phyloP scores from a whole-genome alignment of 345 rosid genomes.

The Arabidopsis arenosa region DNA sequence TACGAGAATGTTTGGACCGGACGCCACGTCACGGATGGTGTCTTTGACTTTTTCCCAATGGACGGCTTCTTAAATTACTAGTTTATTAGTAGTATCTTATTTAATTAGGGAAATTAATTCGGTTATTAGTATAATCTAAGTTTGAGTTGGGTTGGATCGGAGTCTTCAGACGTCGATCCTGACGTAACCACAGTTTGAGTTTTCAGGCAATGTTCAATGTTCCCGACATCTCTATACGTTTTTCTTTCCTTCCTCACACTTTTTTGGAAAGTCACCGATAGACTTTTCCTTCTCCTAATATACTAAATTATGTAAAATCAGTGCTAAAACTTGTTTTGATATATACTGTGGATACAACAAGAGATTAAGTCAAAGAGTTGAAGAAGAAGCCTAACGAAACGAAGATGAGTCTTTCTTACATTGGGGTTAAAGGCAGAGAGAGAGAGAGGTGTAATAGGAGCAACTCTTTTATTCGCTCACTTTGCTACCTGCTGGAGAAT shows the following conservation, averaged over 20 bases:
- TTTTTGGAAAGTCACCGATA: neutral
- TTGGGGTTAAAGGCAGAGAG: conserved; percentile 38
- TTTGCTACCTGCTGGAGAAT: conserved; percentile 39
- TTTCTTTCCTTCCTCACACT: neutral
- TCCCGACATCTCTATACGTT: neutral
- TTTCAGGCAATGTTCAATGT: conserved; percentile 32
- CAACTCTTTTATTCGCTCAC: conserved; percentile 30
- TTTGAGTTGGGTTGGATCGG: neutral
- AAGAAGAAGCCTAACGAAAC: conserved; percentile 18
- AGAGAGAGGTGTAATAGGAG: conserved; percentile 32
- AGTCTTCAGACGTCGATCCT: conserved; percentile 33
- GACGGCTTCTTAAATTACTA: conserved; percentile 26
- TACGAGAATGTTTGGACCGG: conserved; percentile 32
- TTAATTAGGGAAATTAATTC: conserved; percentile 16
- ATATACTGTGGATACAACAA: conserved; percentile 18
- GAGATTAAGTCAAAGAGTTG: conserved; percentile 25
- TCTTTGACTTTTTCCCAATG: conserved; percentile 37
- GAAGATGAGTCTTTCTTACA: conserved; percentile 37
- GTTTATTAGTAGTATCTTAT: conserved; percentile 6
- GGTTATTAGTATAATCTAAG: conserved; percentile 13
- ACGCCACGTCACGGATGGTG: conserved; percentile 28
- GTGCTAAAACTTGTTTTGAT: conserved; percentile 9
- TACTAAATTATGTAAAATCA: neutral
- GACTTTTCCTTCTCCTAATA: conserved; percentile 18
- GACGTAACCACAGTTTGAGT: conserved; percentile 21